Conservation (phyloP, 352 stramenopile genomes). For the Phytopythium sindhum region DNA sequence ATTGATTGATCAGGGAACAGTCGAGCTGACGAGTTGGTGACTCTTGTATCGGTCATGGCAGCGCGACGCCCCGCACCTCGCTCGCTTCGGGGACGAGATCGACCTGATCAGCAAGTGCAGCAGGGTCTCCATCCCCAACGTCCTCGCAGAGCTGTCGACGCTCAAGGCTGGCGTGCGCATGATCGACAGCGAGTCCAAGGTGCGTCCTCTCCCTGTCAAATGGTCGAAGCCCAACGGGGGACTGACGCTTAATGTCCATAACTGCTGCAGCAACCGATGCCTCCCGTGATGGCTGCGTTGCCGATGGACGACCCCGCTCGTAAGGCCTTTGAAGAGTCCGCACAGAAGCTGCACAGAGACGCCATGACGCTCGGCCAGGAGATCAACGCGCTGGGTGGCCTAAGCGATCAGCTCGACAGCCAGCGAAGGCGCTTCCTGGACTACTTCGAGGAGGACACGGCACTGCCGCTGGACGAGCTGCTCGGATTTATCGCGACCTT, state of each 20-base stretch:
- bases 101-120: constrained; percentile 57
- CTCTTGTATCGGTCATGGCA: constrained; percentile 7
- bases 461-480: constrained; percentile 60
- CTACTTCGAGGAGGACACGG: constrained; percentile 76
- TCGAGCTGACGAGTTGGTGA: constrained; percentile 1
- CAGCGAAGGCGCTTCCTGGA: constrained; percentile 67
- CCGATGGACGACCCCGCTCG: constrained; percentile 26
- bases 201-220: background rate
- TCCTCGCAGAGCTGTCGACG: constrained; percentile 52
- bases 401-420: constrained; percentile 46
- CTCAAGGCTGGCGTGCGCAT: constrained; percentile 56
- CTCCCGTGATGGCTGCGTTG: constrained; percentile 15
- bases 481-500: constrained; percentile 65
- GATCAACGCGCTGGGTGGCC: constrained; percentile 36
- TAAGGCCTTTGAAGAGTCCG: constrained; percentile 18
- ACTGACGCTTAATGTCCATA: background rate
- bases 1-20: background rate
- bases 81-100: constrained; percentile 59
- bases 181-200: constrained; percentile 54
- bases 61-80: constrained; percentile 61
- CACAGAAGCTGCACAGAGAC: constrained; percentile 47
- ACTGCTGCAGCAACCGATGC: background rate
- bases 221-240: background rate
- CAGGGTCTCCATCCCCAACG: constrained; percentile 56
- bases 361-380: constrained; percentile 59